Percentiles rank a stretch among this genome's conserved stretches.
Evolutionary conservation across 768 basidiomycete genomes (phyloP).

Genomic region (Leucocoprinus birnbaumii): DNA sequence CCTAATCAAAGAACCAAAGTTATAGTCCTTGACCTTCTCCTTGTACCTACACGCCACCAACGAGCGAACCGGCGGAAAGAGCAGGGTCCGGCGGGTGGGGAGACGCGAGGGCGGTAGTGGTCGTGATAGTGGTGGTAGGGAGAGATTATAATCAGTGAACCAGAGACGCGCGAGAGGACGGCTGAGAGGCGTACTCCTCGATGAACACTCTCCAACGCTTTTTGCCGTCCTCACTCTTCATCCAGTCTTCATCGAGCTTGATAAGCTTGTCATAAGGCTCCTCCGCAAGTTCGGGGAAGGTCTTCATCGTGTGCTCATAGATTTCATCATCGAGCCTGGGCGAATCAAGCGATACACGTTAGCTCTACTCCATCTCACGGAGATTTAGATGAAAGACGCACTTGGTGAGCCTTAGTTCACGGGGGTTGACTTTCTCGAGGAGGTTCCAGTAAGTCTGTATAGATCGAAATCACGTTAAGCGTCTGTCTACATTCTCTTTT

Average conservation of each 20-base stretch:
- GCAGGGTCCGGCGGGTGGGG: too few species aligned
- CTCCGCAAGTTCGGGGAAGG: conserved; percentile 78
- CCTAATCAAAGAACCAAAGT: conserved; percentile 94
- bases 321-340: conserved; percentile 90
- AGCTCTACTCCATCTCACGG: not conserved
- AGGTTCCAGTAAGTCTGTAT: conserved; percentile 92
- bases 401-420: conserved; percentile 80
- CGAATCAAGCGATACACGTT: conserved; percentile 1
- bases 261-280: conserved; percentile 41
- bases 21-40: conserved; percentile 88
- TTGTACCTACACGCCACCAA: conserved; percentile 58
- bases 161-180: not conserved
- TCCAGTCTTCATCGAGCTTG: conserved; percentile 83
- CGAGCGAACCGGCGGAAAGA: too few species aligned
- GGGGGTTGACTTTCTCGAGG: conserved; percentile 75
- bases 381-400: conserved; percentile 28
- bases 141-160: not conserved
- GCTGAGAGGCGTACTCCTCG: conserved; percentile 41
- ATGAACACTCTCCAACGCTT: conserved; percentile 90
- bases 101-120: too few species aligned
- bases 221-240: conserved; percentile 89
- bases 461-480: not conserved
- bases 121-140: too few species aligned
- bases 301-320: conserved; percentile 65
- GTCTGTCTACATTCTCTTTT: not conserved